Evolutionary conservation across 129 eudicot species (phyloP).

Genomic region (Oenanthe sinensis): DNA sequence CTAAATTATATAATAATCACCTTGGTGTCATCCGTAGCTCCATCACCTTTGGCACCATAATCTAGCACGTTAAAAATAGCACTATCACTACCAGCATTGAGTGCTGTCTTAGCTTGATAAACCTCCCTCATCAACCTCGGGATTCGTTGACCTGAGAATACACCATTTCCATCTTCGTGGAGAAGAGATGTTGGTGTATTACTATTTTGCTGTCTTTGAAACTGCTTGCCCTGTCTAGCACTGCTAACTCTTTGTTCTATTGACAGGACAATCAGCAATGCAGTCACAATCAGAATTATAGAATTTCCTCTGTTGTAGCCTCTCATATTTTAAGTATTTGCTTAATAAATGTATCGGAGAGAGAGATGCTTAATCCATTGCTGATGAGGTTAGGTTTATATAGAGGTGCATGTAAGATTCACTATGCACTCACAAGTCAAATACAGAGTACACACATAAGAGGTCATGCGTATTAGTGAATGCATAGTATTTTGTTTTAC

Average conservation of each 20-base stretch:
- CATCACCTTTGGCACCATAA: constrained; percentile 66
- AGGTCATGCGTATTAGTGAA: not conserved
- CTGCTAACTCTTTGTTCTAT: constrained; percentile 14
- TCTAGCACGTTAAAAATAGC: constrained; percentile 37
- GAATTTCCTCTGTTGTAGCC: constrained; percentile 9
- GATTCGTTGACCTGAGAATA: not conserved
- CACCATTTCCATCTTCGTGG: constrained; percentile 10
- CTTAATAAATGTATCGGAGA: not conserved
- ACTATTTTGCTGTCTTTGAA: not conserved
- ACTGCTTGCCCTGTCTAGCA: constrained; percentile 17
- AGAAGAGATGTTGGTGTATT: constrained; percentile 8
- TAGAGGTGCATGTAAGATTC: constrained; percentile 19
- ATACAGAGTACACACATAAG: not conserved
- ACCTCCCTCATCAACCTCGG: constrained; percentile 12
- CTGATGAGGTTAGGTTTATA: constrained; percentile 15
- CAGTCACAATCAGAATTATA: constrained; percentile 14
- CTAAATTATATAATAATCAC: constrained; percentile 11
- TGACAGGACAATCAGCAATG: constrained; percentile 20
- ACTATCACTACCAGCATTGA: constrained; percentile 13
- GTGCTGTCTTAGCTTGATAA: constrained; percentile 15
- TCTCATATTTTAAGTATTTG: constrained; percentile 16
- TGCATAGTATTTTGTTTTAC: not conserved
- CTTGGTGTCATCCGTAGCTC: constrained; percentile 47
- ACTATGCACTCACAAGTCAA: constrained; percentile 11
- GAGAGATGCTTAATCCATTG: not conserved